These are phyloP conservation scores for Cochlearia excelsa DNA, from an alignment of 345 rosid genomes.

Conservation along the genomic window DNA sequence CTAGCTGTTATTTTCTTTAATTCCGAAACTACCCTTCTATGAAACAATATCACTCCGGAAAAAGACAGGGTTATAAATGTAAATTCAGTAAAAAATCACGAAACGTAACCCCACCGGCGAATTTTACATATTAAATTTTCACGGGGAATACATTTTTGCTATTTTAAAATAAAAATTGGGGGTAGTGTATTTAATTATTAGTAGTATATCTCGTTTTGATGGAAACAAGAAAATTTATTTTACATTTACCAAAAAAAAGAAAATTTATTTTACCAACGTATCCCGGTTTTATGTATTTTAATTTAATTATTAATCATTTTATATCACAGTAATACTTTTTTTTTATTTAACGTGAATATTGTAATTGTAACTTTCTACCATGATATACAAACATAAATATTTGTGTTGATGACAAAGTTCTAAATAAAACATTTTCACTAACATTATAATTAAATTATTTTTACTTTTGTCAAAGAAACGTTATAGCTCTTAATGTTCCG, in stretches of 20 bases:
- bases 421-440: too few relatives aligned
- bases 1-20: conserved; percentile 32
- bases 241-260: neutral
- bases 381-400: too few relatives aligned
- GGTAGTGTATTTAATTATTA: conserved; percentile 10
- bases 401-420: too few relatives aligned
- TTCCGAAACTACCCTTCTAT: conserved; percentile 28
- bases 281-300: conserved; percentile 20
- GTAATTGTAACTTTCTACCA: too few relatives aligned
- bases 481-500: neutral
- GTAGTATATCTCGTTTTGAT: conserved; percentile 6
- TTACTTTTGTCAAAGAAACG: conserved; percentile 11
- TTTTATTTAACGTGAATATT: too few relatives aligned
- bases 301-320: neutral
- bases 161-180: neutral
- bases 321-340: neutral
- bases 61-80: conserved; percentile 27
- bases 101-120: conserved; percentile 43
- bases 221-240: neutral
- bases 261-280: conserved; percentile 9
- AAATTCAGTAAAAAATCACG: neutral
- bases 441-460: too few relatives aligned
- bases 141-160: conserved; percentile 34
- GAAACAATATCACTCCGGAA: neutral
- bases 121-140: conserved; percentile 29